Evolutionary conservation across 345 rosid species (phyloP), one percentile per base, ranked within the genome.

Genomic region (Abelmoschus esculentus): DNA sequence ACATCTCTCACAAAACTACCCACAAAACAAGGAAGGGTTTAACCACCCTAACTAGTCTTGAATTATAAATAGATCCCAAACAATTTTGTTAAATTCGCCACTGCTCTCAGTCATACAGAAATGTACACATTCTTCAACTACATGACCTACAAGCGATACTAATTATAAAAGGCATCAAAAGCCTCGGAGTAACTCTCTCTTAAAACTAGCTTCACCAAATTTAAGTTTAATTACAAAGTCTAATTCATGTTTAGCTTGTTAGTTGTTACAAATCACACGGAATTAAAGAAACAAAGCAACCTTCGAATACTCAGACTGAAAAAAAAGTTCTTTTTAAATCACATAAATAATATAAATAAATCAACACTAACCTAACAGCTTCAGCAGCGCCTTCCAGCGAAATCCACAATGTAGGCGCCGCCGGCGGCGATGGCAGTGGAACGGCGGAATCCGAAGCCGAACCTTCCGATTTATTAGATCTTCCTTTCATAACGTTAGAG

Each of bases 401-500:
- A 50, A 61, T 66, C 36, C 59, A 14, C 44, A 36, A 36, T 36
- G 40, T 36, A 36, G 13, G 69, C 56, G 72, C 61, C 38, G 77
- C n/a, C 69, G 79, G 58, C 8, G 66, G n/a, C 8, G 69, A 74
- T 38, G 66, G 57, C 13, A 50, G 70, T 32, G 42, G n/a, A 17
- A 49, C 73, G 22, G 66, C 17, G 31, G 73, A 60, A 49, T 12
- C 11, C 5, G 67, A 59, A 71, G 72, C 59, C 53, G 69, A 38
- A 9, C 67, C 69, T 4, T 67, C 32, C 1, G 85, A 80, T 80
- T 81, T 81, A 60, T 76, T 69, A 17, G 67, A 66, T 61, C 80
- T 86, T 1, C 80, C 66, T 69, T 70, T 78, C 7, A 63, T 63
- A 65, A 85, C 80, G 52, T 82, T 80, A 52, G 76, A 84, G 88